phyloP scores from a whole-genome alignment of 805 yeast species.

The Starmerella potacharoeniae region DNA sequence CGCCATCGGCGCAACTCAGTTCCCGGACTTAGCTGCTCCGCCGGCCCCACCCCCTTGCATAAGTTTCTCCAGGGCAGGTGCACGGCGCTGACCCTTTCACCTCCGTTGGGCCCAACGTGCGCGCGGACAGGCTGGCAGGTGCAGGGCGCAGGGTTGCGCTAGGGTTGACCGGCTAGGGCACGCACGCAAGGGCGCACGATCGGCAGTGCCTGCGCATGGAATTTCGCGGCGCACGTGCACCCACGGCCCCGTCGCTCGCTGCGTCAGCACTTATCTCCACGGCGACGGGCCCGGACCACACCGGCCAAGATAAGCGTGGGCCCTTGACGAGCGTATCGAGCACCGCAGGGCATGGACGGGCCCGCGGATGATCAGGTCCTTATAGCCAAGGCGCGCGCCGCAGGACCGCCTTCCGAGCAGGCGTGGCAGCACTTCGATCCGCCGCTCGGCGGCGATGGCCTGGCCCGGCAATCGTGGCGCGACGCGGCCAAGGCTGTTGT shows the following conservation, averaged over 20 bases:
- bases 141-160: neutral
- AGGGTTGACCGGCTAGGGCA: no score
- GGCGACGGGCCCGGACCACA: neutral
- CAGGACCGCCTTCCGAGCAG: conserved; percentile 5
- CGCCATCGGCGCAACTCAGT: no score
- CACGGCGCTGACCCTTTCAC: no score
- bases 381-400: conserved; percentile 14
- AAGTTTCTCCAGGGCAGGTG: no score
- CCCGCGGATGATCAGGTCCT: conserved; percentile 9
- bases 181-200: neutral
- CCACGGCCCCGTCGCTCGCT: no score
- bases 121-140: neutral
- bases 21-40: no score
- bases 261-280: neutral
- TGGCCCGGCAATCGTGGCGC: conserved; percentile 15
- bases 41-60: no score
- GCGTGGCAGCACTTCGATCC: neutral
- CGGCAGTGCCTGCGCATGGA: neutral
- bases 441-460: neutral
- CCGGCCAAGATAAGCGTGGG: neutral
- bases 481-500: conserved; percentile 18
- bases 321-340: neutral
- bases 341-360: conserved; percentile 5
- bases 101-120: no score
- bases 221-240: neutral